Base-by-base conservation (phyloP, 2,329 filamentous ascomycete genomes). In the Colletotrichum australisinense region DNA sequence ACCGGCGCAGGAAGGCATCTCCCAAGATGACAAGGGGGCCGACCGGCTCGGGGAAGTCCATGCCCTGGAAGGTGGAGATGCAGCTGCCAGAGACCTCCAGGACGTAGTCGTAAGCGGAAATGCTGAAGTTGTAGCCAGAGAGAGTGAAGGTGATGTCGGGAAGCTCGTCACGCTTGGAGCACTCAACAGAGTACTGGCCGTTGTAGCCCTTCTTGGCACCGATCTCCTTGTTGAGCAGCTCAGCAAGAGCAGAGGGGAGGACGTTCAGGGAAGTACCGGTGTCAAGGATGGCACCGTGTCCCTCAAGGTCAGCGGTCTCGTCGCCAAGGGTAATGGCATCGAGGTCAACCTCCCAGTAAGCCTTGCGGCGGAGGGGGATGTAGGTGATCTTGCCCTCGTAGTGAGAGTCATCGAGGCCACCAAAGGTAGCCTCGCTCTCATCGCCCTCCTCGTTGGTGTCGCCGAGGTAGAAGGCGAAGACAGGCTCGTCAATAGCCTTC, bases 301-400 rank as follows among this genome's bases (percentile, higher is more conserved):
- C 91, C 77, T 98, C 96, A 76, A 98, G 92, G 84, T 98, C 93
- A 74, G 95, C 95, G 77, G 91, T 92, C 81, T 94, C 91, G 66
- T 95, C 90, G 79, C 97, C 97, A 76, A 98, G 95, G 69, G 93
- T 92, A 86, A 99, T 97, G 76, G 95, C 89, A 80, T 98, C 93
- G 75, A 99, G 92, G 80, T 98, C 95, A 69, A 99, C 96, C 90
- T 99, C 97, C 97, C 97, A 99, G 91, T 99, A 99, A 63, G 97
- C 97, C 93, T 98, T 98, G 83, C 97, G 94, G 84, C 97, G 94
- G 78, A 99, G 91, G 68, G 97, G 97, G 78, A 99, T 95, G 84
- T 95, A 97, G 82, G 92, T 94, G 80, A 99, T 90, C 84, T 98
- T 93, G 80, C 97, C 97, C 52, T 89, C 92, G 83, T 89, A 92